These are phyloP conservation scores for Xanthoconium separans DNA, from an alignment of 1,284 basidiomycete species.

Conservation along the genomic window DNA sequence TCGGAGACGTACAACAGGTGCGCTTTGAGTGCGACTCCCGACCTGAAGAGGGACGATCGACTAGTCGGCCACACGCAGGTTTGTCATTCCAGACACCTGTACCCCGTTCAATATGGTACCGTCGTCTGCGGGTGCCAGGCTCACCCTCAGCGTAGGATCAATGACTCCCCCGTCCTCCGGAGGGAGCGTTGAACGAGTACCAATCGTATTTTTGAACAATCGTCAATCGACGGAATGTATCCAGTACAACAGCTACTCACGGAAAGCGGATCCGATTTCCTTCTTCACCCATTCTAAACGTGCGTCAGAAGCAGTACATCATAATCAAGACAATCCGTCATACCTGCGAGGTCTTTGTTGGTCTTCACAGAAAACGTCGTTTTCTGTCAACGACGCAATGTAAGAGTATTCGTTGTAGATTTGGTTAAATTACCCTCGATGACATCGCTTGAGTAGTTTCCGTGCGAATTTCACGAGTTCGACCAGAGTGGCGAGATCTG, in stretches of 20 bases:
- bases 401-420: background rate
- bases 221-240: background rate
- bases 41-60: constrained; percentile 4
- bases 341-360: constrained; percentile 1
- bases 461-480: constrained; percentile 1
- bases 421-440: background rate
- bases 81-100: constrained; percentile 1
- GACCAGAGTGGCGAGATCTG: constrained; percentile 1
- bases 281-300: background rate
- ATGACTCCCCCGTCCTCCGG: constrained; percentile 3
- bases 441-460: background rate
- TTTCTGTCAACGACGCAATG: background rate
- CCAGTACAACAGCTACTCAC: background rate
- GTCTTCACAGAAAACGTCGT: background rate
- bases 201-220: background rate
- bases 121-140: background rate
- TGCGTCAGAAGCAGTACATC: background rate
- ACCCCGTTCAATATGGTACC: background rate
- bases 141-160: constrained; percentile 1
- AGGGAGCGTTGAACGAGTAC: constrained; percentile 7
- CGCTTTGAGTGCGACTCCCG: constrained; percentile 1
- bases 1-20: background rate
- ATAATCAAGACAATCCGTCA: background rate
- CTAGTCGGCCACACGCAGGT: constrained; percentile 1
- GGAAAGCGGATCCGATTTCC: background rate